These are phyloP conservation scores for Arctostaphylos glauca DNA, from an alignment of 148 eudicot genomes.

Conservation along the genomic window DNA sequence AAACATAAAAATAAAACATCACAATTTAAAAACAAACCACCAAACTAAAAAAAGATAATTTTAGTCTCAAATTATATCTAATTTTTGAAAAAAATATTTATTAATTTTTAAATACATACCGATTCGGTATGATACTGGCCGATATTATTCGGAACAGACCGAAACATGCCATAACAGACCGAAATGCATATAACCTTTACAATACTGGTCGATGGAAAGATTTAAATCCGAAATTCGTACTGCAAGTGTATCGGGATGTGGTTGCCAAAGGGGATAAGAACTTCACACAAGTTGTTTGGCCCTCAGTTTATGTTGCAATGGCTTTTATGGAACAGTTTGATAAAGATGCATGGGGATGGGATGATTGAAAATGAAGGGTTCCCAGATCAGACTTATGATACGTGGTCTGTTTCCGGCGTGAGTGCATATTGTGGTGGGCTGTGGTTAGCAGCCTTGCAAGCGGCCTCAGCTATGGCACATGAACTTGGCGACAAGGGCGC, in stretches of 20 bases:
- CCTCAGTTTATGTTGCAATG: slow-evolving; percentile 77
- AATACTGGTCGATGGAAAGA: slow-evolving; percentile 96
- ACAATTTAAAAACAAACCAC: too few relatives aligned
- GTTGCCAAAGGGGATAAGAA: slow-evolving; percentile 75
- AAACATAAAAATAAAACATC: too few relatives aligned
- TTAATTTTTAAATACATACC: too few relatives aligned
- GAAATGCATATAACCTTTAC: slow-evolving; percentile 64
- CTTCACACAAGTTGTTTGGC: slow-evolving; percentile 88
- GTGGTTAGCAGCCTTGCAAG: slow-evolving; percentile 97
- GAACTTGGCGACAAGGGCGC: slow-evolving; percentile 80
- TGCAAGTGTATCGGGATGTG: slow-evolving; percentile 52
- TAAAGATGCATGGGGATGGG: slow-evolving; percentile 85
- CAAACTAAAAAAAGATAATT: too few relatives aligned
- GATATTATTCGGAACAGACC: too few relatives aligned
- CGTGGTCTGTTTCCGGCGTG: slow-evolving; percentile 86
- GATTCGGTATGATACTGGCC: too few relatives aligned
- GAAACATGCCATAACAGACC: too few relatives aligned
- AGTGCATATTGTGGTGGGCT: slow-evolving; percentile 95
- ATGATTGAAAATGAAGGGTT: slow-evolving; percentile 98
- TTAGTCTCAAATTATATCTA: too few relatives aligned
- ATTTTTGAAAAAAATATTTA: too few relatives aligned
- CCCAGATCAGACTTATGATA: slow-evolving; percentile 98
- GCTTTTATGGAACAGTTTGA: slow-evolving; percentile 88
- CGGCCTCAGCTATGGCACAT: slow-evolving; percentile 83
- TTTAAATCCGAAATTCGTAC: slow-evolving; percentile 29